Percentiles rank a stretch among this genome's conserved stretches.
These are phyloP conservation scores for Trichoderma koningiopsis DNA, from an alignment of 2,329 filamentous ascomycete species.

Conservation along the genomic window DNA sequence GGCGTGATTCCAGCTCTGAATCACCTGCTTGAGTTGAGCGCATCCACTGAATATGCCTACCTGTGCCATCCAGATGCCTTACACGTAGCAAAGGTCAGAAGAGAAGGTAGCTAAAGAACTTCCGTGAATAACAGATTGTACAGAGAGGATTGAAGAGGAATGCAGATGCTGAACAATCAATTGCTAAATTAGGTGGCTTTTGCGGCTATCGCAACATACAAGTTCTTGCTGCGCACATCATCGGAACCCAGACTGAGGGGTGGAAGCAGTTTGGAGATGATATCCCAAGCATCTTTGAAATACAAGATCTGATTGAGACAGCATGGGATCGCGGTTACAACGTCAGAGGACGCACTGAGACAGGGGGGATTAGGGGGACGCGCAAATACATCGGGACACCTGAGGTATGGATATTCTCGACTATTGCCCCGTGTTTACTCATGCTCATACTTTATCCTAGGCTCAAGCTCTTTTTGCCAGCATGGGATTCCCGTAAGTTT, in stretches of 20 bases:
- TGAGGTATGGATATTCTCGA: conserved; percentile 59
- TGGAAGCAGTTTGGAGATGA: conserved; percentile 59
- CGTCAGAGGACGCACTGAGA: conserved; percentile 71
- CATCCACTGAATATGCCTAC: conserved; percentile 67
- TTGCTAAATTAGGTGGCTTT: conserved; percentile 66
- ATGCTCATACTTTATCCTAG: conserved; percentile 43
- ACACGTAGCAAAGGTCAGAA: conserved; percentile 80
- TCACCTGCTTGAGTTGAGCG: conserved; percentile 65
- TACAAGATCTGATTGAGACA: conserved; percentile 83
- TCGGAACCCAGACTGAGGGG: conserved; percentile 58
- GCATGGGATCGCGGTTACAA: conserved; percentile 91
- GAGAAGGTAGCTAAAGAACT: conserved; percentile 58
- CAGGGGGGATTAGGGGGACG: conserved; percentile 83
- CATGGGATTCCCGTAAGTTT: conserved; percentile 64
- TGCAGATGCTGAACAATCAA: not conserved
- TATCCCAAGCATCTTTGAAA: conserved; percentile 74
- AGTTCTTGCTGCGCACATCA: conserved; percentile 81
- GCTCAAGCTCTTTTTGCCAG: conserved; percentile 77
- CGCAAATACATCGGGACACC: conserved; percentile 95
- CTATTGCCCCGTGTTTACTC: not conserved
- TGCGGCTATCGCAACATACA: conserved; percentile 96
- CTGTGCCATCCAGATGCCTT: conserved; percentile 74
- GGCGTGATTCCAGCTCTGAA: conserved; percentile 64
- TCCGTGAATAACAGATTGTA: not conserved
- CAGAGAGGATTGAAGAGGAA: not conserved